phyloP scores from a whole-genome alignment of 2,329 filamentous ascomycete species.

The Magnaporthiopsis incrustans region DNA sequence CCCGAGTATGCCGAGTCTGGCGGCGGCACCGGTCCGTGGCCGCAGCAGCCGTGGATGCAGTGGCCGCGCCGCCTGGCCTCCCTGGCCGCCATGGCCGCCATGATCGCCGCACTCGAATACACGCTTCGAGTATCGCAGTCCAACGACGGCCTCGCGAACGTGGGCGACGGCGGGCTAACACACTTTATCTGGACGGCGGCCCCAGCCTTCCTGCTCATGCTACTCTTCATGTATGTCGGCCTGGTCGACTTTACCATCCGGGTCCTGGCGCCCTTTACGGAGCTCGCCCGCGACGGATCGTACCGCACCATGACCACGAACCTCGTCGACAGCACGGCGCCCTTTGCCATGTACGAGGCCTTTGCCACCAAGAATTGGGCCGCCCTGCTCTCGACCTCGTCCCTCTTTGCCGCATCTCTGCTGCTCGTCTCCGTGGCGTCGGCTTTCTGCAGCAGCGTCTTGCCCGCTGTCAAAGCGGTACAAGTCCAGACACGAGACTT shows the following conservation, averaged over 20 bases:
- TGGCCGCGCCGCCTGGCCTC: constrained; percentile 20
- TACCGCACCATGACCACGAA: constrained; percentile 23
- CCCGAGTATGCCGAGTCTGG: constrained; percentile 13
- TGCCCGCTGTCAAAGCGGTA: constrained; percentile 16
- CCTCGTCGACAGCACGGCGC: constrained; percentile 23
- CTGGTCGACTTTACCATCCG: constrained; percentile 24
- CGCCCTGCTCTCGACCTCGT: constrained; percentile 19
- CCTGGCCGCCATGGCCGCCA: constrained; percentile 17
- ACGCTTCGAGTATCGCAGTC: constrained; percentile 22
- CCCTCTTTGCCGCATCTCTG: constrained; percentile 21
- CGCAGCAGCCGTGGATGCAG: constrained; percentile 23
- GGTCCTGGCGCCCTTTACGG: constrained; percentile 24
- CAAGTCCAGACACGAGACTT: constrained; percentile 20
- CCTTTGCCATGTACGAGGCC: constrained; percentile 20
- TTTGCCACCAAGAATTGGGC: constrained; percentile 19
- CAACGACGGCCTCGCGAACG: constrained; percentile 22
- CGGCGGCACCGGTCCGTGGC: constrained; percentile 13
- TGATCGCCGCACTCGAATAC: constrained; percentile 27
- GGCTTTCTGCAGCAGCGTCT: constrained; percentile 23
- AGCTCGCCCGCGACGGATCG: constrained; percentile 19
- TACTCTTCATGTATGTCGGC: constrained; percentile 23
- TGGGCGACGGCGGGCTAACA: constrained; percentile 18
- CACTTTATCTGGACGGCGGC: constrained; percentile 28
- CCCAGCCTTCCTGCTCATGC: constrained; percentile 21
- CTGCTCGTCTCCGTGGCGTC: constrained; percentile 24